These are phyloP conservation scores for Trypanosoma mega DNA, from an alignment of 208 protist genomes.

Conservation along the genomic window DNA sequence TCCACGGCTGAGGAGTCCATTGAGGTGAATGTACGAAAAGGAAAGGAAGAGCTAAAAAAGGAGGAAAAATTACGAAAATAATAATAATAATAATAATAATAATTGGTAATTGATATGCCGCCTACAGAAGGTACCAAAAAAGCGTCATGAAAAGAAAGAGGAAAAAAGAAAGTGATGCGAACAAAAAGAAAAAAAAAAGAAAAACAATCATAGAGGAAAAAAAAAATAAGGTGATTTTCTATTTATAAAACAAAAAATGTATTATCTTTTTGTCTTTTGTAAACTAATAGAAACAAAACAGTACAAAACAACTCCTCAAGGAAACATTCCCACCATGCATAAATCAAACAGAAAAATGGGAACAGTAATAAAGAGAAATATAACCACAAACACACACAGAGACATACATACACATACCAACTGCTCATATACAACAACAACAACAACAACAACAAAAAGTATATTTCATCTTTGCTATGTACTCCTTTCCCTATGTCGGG, in stretches of 20 bases:
- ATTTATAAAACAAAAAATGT: no score
- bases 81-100: constrained; percentile 2
- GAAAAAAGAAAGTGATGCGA: constrained; percentile 12
- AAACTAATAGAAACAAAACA: no score
- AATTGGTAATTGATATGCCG: constrained; percentile 13
- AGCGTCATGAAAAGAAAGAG: background rate
- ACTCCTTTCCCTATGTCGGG: background rate
- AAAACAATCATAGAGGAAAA: constrained; percentile 5
- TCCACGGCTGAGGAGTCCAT: constrained; percentile 9
- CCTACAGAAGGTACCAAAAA: background rate
- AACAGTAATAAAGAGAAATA: no score
- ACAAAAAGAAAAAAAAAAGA: constrained; percentile 8
- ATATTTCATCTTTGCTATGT: constrained; percentile 9
- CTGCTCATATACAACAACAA: no score
- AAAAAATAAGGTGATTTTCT: no score
- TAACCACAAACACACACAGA: constrained; percentile 13
- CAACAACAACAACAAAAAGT: no score
- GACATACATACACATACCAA: constrained; percentile 10
- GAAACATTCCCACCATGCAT: no score
- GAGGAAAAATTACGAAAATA: constrained; percentile 3
- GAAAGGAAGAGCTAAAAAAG: constrained; percentile 6
- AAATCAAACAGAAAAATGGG: no score
- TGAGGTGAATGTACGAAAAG: constrained; percentile 27
- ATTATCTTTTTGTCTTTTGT: no score
- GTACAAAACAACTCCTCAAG: no score